Base-by-base conservation (phyloP, 2,329 filamentous ascomycete genomes). In the Cladosporium oxysporum region DNA sequence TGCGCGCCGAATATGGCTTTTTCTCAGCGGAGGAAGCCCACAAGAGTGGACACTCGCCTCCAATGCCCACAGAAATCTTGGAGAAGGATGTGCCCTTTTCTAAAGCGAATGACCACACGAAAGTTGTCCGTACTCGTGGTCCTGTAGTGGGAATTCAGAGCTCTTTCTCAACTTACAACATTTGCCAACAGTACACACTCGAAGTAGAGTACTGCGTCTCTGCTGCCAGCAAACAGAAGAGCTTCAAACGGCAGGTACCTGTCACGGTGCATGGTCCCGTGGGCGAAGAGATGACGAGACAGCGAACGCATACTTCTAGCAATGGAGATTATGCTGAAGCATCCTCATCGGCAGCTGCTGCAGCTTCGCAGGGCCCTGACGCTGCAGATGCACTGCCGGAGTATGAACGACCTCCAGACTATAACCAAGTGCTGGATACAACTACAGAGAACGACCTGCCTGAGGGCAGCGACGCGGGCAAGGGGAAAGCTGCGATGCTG, bases 111-210 rank as follows among this genome's bases (percentile, higher is more conserved):
- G 57, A 67, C 23, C 58, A 58, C 16, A 65, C 62, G n/a, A 65
- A 65, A 35, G 14, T 21, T 21, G 12, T 65, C 1, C 23, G 28
- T 11, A 67, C 57, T 23, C 52, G 37, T 23, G 50, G 29, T 21
- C 26, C 44, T 8, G 14, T 50, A 28, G 14, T 53, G 12, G 47
- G 31, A 4, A 28, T 26, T 14, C n/a, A 31, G 28, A 61, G 53
- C 28, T 52, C 53, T 14, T 67, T 67, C 55, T 44, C 59, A 12
- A 67, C 66, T 8, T 67, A 59, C 62, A 67, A 67, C 47, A 67
- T 67, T 44, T 55, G 31, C 29, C 62, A 50, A 29, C 31, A n/a
- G 16, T 65, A 67, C 50, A 64, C 62, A 11, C 47, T 67, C 7
- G 50, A 53, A 4, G 28, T 67, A 33, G 47, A 52, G 26, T 57